These are phyloP conservation scores for Pilobolus umbonatus DNA, from an alignment of 192 early-diverging fungal species.

Conservation along the genomic window DNA sequence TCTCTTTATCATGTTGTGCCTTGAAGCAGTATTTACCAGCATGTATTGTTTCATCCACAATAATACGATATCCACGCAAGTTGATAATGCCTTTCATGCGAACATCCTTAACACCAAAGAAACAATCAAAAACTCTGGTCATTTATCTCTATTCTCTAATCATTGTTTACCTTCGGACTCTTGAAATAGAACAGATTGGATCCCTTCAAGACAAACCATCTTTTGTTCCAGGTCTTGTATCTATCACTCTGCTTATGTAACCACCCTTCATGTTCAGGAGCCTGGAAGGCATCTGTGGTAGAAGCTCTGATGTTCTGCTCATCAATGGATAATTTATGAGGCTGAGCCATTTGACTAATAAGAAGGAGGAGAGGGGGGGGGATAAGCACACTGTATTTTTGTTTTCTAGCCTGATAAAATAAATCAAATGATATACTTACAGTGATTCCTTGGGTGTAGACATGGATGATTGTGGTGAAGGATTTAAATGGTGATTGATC, in stretches of 20 bases:
- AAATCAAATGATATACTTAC: background rate
- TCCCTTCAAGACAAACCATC: conserved; percentile 60
- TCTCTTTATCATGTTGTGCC: conserved; percentile 50
- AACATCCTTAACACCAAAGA: conserved; percentile 23
- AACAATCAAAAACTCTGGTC: background rate
- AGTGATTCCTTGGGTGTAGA: background rate
- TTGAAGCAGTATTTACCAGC: conserved; percentile 61
- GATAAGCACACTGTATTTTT: too few relatives aligned
- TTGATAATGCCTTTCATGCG: conserved; percentile 56
- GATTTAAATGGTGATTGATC: background rate
- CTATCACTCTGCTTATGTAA: conserved; percentile 55
- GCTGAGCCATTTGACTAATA: background rate
- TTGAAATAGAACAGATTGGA: conserved; percentile 56
- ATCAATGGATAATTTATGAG: conserved; percentile 15
- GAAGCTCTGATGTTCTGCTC: background rate
- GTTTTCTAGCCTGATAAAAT: too few relatives aligned
- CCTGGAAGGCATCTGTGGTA: conserved; percentile 16
- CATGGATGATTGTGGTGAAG: background rate
- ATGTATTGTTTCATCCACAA: conserved; percentile 56
- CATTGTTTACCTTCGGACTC: conserved; percentile 36
- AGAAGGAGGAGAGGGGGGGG: background rate
- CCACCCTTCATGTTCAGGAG: conserved; percentile 57
- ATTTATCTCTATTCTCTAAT: conserved; percentile 1
- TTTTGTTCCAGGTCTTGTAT: conserved; percentile 56
- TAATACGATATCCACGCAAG: conserved; percentile 53